These are phyloP conservation scores for Chloromonas sp. DNA, from an alignment of 163 green algal genomes.

Conservation along the genomic window DNA sequence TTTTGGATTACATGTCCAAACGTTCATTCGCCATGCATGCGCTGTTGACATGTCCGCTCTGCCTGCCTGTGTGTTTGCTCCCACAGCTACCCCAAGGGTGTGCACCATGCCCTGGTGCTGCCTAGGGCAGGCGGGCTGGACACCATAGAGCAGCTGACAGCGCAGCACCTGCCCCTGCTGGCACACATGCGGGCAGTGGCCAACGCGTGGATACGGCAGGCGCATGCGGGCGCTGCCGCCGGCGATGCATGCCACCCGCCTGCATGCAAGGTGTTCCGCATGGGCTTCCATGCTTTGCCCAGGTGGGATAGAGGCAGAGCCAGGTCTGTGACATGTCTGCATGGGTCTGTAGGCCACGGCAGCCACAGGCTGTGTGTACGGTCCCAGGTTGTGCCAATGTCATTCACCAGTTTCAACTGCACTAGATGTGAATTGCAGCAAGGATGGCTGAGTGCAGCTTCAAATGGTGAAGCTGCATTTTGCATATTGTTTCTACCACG, in stretches of 20 bases:
- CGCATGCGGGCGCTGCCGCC: not conserved
- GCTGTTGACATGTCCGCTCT: too few relatives aligned
- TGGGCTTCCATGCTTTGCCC: conserved; percentile 51
- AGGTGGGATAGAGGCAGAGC: not conserved
- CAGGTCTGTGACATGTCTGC: not conserved
- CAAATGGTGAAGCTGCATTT: too few relatives aligned
- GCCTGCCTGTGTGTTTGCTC: not conserved
- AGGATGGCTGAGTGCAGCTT: too few relatives aligned
- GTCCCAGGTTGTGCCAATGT: too few relatives aligned
- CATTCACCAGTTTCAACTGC: too few relatives aligned
- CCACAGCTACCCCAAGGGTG: conserved; percentile 50
- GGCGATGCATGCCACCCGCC: not conserved
- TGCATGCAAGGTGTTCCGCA: conserved; percentile 17
- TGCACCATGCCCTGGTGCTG: conserved; percentile 48
- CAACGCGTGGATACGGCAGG: conserved; percentile 8
- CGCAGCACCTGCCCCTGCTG: conserved; percentile 43
- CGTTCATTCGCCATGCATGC: too few relatives aligned
- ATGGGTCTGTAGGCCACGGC: not conserved
- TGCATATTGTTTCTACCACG: too few relatives aligned
- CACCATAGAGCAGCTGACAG: conserved; percentile 30
- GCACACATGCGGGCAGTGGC: conserved; percentile 45
- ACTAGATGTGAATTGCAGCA: too few relatives aligned
- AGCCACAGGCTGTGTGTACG: too few relatives aligned
- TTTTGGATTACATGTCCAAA: too few relatives aligned
- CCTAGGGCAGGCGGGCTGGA: conserved; percentile 28